A percentile compares a stretch with the other conserved stretches of the same genome.
These are phyloP conservation scores for Fusarium palustre DNA, from an alignment of 2,329 filamentous ascomycete species.

Conservation along the genomic window DNA sequence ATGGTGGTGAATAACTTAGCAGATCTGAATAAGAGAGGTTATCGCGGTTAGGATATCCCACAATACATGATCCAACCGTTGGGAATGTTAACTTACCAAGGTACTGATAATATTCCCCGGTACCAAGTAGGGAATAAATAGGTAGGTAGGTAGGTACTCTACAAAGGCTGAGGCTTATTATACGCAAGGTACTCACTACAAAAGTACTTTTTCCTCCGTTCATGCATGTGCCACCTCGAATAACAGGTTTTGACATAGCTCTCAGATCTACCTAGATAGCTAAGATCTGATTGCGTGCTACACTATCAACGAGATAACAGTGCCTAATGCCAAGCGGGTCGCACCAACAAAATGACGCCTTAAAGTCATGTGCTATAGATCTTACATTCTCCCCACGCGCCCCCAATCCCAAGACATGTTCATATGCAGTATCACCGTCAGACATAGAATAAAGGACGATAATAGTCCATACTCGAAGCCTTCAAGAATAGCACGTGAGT, in stretches of 20 bases:
- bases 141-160: too few species aligned
- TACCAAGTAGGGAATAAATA: not conserved
- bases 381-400: constrained; percentile 35
- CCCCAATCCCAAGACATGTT: constrained; percentile 18
- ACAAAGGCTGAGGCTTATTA: constrained; percentile 3
- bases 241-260: constrained; percentile 16
- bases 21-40: not conserved
- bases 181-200: constrained; percentile 1
- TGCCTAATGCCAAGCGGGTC: constrained; percentile 4
- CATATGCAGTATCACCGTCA: constrained; percentile 23
- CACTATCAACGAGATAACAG: constrained; percentile 17
- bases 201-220: not conserved
- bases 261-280: constrained; percentile 10
- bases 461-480: not conserved
- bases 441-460: not conserved
- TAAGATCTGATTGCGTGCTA: constrained; percentile 33
- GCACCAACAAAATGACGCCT: constrained; percentile 33
- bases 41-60: constrained; percentile 12
- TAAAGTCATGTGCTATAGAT: constrained; percentile 42
- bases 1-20: not conserved
- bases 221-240: not conserved
- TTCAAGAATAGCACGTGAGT: constrained; percentile 16
- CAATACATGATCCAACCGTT: not conserved
- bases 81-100: not conserved
- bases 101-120: not conserved